Evolutionary conservation across 2,329 filamentous ascomycete species (phyloP), one percentile per base, ranked within the genome.

Genomic region (Fusarium mexicanum): DNA sequence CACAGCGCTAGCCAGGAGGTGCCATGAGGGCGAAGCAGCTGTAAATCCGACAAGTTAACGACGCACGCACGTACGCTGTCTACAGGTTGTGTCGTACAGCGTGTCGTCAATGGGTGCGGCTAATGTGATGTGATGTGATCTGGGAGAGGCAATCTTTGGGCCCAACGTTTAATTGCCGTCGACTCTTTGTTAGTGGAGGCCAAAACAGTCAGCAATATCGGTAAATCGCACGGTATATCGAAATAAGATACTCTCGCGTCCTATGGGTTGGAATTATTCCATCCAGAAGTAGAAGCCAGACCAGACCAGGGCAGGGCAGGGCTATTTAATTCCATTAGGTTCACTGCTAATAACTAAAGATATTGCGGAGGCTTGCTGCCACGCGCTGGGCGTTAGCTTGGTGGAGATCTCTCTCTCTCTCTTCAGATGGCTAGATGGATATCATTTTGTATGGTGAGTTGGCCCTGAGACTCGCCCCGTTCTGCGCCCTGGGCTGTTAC

Each of bases 1-100:
- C 72, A 74, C 71, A 69, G 57, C 72, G 63, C 72, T 74, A 74
- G 72, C 71, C 62, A 64, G 72, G 71, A 74, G 60, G 41, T 41
- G 53, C 48, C 54, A 47, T 71, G 68, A 71, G 41, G 40, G 31
- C 51, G 37, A 41, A 38, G 53, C 31, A 58, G 48, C 48, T 53
- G 58, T 71, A 64, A 47, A 67, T 68, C 51, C 53, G 44, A 67
- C 62, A 47, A 70, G 44, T 47, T 46, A 53, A 63, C 54, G 59
- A 40, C 33, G 22, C 51, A 40, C 33, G 14, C 33, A 35, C 14
- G 33, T 16, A 35, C 33, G 33, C 57, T 48, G 53, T 57, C 24
- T 22, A 40, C 38, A 67, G 55, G 41, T 60, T 37, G 48, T 41
- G 53, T 57, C 38, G 43, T 46, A 66, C 60, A 48, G 61, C 47